Evolutionary conservation across 805 yeast species (phyloP).

Genomic region (Starmerella apicola): DNA sequence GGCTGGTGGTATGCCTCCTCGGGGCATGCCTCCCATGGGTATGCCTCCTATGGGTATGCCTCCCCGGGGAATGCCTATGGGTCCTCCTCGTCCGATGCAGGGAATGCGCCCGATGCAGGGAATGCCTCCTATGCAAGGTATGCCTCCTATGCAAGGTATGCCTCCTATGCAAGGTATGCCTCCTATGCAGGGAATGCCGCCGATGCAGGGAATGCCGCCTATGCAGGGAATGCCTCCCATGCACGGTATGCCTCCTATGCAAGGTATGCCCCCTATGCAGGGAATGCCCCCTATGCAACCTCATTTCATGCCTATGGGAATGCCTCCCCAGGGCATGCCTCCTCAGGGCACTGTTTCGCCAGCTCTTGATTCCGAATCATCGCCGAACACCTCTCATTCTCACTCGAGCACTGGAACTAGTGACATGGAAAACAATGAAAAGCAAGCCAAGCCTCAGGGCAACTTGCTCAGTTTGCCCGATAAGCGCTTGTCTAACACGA

Average conservation of each 20-base stretch:
- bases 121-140: neutral
- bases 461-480: slow-evolving; percentile 2
- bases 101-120: slow-evolving; percentile 2
- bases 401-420: slow-evolving; percentile 5
- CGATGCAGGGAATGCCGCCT: neutral
- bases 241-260: neutral
- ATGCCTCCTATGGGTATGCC: slow-evolving; percentile 1
- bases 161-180: slow-evolving; percentile 1
- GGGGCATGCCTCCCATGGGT: neutral
- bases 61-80: slow-evolving; percentile 2
- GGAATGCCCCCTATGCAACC: neutral
- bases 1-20: neutral
- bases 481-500: slow-evolving; percentile 4
- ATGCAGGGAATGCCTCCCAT: neutral
- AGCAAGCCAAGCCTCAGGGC: neutral
- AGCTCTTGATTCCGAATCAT: neutral
- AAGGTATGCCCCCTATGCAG: neutral
- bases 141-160: neutral
- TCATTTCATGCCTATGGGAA: neutral
- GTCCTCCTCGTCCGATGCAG: slow-evolving; percentile 3
- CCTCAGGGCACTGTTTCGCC: neutral
- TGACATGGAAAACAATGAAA: slow-evolving; percentile 1
- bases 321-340: neutral
- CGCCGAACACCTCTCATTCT: slow-evolving; percentile 1
- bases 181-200: neutral